A percentile compares a stretch with the other conserved stretches of the same genome.
Conservation (phyloP, 2,329 filamentous ascomycete genomes). For the Colletotrichum higginsianum region DNA sequence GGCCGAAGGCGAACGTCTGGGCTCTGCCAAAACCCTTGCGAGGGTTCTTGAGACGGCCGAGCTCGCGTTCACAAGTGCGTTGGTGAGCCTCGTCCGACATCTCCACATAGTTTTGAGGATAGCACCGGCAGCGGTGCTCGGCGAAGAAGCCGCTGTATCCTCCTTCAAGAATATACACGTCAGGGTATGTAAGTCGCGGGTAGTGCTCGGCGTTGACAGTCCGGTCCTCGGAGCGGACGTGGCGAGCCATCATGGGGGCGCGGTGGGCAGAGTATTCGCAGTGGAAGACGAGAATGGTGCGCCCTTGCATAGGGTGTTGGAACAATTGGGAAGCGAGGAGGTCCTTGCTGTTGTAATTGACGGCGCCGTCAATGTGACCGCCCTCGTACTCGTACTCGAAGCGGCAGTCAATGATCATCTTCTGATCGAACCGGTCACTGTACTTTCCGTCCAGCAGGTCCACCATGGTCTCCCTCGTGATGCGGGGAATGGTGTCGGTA, state of each 20-base stretch:
- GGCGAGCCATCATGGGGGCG: slow-evolving; percentile 95
- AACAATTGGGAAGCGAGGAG: slow-evolving; percentile 86
- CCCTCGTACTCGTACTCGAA: slow-evolving; percentile 99
- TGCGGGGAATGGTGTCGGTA: slow-evolving; percentile 89
- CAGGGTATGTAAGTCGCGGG: slow-evolving; percentile 91
- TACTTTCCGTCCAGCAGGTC: slow-evolving; percentile 91
- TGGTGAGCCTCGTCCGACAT: slow-evolving; percentile 96
- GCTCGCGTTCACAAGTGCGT: slow-evolving; percentile 92
- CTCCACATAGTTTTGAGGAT: slow-evolving; percentile 94
- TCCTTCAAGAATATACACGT: slow-evolving; percentile 96
- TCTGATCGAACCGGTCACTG: slow-evolving; percentile 81
- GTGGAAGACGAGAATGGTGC: slow-evolving; percentile 91
- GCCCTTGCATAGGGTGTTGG: slow-evolving; percentile 73
- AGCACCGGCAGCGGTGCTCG: slow-evolving; percentile 84
- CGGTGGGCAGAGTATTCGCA: slow-evolving; percentile 99
- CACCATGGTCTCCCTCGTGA: slow-evolving; percentile 84
- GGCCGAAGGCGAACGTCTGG: slow-evolving; percentile 95
- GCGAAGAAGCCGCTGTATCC: slow-evolving; percentile 96
- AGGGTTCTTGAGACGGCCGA: slow-evolving; percentile 90
- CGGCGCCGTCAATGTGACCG: slow-evolving; percentile 91
- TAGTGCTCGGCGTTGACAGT: slow-evolving; percentile 88
- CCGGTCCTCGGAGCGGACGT: slow-evolving; percentile 91
- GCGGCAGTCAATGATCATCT: slow-evolving; percentile 93
- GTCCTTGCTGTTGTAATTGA: slow-evolving; percentile 99
- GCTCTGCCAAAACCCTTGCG: slow-evolving; percentile 88